Evolutionary conservation across 371 early-diverging fungal species (phyloP), one percentile per base, ranked within the genome.

Genomic region (Mucor irregularis): DNA sequence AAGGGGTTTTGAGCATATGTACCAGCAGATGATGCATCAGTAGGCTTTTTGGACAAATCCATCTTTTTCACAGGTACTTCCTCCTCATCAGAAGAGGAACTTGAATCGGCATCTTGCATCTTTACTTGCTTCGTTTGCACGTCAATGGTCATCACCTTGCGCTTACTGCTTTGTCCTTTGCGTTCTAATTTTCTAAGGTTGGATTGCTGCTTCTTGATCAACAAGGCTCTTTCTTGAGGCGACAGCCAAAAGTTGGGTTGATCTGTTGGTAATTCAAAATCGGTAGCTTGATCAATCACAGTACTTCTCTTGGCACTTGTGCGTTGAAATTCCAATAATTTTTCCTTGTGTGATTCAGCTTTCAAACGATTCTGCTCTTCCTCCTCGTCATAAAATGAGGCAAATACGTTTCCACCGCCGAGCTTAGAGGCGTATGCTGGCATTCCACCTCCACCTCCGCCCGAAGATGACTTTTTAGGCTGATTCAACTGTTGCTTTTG

Each of bases 251-350:
- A 83, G 46, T 88, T 85, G 30, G 66, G 66, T 21, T 77, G 74
- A 48, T 87, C 88, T 4, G 80, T 76, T 2, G 86, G 83, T 16
- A 80, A 57, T 28, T 85, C 86, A 73, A 91, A 91, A 62, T 92
- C 93, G 2, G 89, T 74, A 0, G 90, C 89, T 65, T 84, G 82
- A 69, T 92, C 94, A 49, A 87, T 86, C 9, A 92, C 90, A 29
- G 75, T 80, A 28, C 91, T 90, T 34, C 93, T 73, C 54, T 85
- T 79, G 0, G 91, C 88, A 40, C 87, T 86, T 10, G 90, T 90
- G 24, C 89, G 79, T 53, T 95, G 92, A 53, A 80, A 93, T 42
- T 91, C 92, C 25, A 94, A 66, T 48, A 94, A 58, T 24, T 82
- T 77, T 31, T 90, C 90, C 59, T 87, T 90, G 53, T 90, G 89